Percentiles rank a stretch among this genome's conserved stretches.
These are phyloP conservation scores for Erythrophleum fordii DNA, from an alignment of 306 rosid species.

Conservation along the genomic window DNA sequence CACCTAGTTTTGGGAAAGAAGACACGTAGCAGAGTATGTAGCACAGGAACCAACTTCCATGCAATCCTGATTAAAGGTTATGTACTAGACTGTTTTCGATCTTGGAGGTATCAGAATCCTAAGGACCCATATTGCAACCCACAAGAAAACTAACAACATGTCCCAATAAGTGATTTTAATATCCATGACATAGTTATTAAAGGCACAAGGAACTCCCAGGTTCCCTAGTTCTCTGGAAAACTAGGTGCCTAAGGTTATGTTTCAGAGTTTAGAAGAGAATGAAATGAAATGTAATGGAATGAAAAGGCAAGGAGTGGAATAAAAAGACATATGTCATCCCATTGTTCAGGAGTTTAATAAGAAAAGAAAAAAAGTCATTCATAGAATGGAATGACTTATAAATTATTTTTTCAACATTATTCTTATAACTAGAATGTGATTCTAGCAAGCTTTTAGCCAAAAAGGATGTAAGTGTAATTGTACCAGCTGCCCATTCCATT, in stretches of 20 bases:
- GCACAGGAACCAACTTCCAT: neutral
- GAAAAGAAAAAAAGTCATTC: too few species aligned
- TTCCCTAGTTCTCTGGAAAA: neutral
- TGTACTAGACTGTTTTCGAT: constrained; percentile 5
- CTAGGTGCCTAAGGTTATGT: neutral
- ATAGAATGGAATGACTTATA: too few species aligned
- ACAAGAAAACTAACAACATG: neutral
- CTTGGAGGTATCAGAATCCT: constrained; percentile 5
- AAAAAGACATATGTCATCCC: too few species aligned
- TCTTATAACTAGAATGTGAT: too few species aligned
- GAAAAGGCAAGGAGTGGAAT: too few species aligned
- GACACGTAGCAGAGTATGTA: neutral
- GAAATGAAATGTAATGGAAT: too few species aligned
- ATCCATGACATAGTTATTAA: neutral
- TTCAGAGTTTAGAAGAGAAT: too few species aligned
- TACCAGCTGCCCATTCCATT: too few species aligned
- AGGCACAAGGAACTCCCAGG: neutral
- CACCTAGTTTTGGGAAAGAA: neutral
- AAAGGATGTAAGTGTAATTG: too few species aligned
- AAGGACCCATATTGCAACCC: neutral
- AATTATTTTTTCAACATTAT: too few species aligned
- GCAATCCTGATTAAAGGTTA: neutral
- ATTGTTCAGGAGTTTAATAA: too few species aligned
- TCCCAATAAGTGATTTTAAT: neutral
- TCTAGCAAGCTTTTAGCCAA: too few species aligned